A percentile compares a stretch with the other conserved stretches of the same genome.
Evolutionary conservation across 495 filamentous ascomycete species (phyloP).

Genomic region (Evernia prunastri): DNA sequence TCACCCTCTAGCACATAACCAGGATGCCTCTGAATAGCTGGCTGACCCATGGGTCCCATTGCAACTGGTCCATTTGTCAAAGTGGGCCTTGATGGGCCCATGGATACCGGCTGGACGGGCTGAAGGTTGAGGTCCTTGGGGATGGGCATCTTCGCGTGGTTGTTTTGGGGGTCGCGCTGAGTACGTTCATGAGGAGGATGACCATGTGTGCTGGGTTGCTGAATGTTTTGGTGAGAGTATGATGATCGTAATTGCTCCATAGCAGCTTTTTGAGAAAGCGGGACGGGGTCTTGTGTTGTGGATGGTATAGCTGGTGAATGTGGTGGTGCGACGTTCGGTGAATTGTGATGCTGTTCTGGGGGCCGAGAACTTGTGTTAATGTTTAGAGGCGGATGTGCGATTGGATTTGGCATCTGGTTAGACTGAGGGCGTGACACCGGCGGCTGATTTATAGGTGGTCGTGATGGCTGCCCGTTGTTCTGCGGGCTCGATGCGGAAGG

Average conservation of each 20-base stretch:
- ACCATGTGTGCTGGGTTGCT: constrained; percentile 37
- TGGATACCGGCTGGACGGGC: constrained; percentile 61
- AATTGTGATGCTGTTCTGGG: constrained; percentile 37
- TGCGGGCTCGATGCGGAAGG: constrained; percentile 25
- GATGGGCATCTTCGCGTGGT: constrained; percentile 63
- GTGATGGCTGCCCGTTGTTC: constrained; percentile 15
- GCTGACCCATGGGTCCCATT: constrained; percentile 76
- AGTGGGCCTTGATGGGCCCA: constrained; percentile 69
- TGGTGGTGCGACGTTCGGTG: constrained; percentile 29
- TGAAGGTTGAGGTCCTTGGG: constrained; percentile 68
- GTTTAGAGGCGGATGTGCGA: constrained; percentile 34
- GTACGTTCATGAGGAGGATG: constrained; percentile 47
- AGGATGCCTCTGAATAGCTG: constrained; percentile 73
- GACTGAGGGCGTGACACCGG: constrained; percentile 33
- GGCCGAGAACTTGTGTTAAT: constrained; percentile 44
- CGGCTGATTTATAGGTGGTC: constrained; percentile 24
- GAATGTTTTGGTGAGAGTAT: constrained; percentile 43
- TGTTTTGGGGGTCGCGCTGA: constrained; percentile 24
- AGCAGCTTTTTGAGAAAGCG: constrained; percentile 58
- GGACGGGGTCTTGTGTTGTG: constrained; percentile 40
- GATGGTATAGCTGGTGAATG: constrained; percentile 32
- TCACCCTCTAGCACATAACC: constrained; percentile 80
- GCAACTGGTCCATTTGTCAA: constrained; percentile 66
- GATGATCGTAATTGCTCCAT: constrained; percentile 52
- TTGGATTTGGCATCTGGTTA: constrained; percentile 42